A percentile compares a stretch with the other conserved stretches of the same genome.
Conservation (phyloP, 768 basidiomycete genomes). For the Termitomyces sp. region DNA sequence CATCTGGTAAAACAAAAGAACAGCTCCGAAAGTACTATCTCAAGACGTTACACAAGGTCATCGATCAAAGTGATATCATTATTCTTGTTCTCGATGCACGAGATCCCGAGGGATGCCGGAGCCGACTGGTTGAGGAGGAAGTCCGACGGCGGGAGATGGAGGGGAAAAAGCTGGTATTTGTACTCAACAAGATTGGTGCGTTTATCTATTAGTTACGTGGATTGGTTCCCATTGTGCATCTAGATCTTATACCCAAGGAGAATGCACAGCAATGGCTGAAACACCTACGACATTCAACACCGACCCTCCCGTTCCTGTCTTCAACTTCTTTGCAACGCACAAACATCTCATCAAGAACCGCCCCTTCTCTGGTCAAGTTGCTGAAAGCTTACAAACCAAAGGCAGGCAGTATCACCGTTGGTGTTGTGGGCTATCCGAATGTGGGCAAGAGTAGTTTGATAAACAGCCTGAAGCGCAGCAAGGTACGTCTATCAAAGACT, state of each 20-base stretch:
- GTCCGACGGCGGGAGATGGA: constrained; percentile 79
- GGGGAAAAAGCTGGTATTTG: constrained; percentile 89
- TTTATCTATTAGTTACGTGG: not conserved
- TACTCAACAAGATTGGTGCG: constrained; percentile 93
- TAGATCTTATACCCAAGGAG: constrained; percentile 84
- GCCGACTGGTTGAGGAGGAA: constrained; percentile 90
- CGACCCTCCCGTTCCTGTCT: constrained; percentile 88
- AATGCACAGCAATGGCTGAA: constrained; percentile 90
- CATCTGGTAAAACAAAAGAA: constrained; percentile 51
- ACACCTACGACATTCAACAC: constrained; percentile 87
- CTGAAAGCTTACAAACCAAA: constrained; percentile 80
- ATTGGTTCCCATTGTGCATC: not conserved
- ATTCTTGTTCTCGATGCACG: constrained; percentile 89
- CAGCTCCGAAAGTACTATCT: constrained; percentile 72
- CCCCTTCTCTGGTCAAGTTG: constrained; percentile 72
- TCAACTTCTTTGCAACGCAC: constrained; percentile 71
- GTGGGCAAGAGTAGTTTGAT: constrained; percentile 95
- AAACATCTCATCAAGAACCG: constrained; percentile 74
- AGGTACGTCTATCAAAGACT: constrained; percentile 36
- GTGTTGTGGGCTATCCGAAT: constrained; percentile 95
- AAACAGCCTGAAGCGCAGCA: constrained; percentile 85
- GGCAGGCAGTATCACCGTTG: constrained; percentile 72
- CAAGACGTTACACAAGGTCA: constrained; percentile 82
- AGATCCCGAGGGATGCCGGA: constrained; percentile 92
- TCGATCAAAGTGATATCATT: constrained; percentile 89